Evolutionary conservation across 371 early-diverging fungal species (phyloP).

Genomic region (Mortierella sp.): DNA sequence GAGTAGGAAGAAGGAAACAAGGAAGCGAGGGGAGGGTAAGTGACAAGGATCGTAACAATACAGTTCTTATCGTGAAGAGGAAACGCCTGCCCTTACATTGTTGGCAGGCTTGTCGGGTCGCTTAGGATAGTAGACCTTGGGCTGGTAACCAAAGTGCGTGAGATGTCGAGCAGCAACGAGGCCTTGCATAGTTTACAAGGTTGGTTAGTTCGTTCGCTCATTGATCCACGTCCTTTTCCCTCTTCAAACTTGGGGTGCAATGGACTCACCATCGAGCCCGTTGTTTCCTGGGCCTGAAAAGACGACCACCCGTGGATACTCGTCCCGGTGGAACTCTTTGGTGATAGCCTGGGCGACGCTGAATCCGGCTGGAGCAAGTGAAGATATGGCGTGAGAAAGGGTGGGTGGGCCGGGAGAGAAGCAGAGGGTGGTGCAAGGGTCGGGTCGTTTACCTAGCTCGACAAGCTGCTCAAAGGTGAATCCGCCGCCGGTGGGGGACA

Average conservation of each 20-base stretch:
- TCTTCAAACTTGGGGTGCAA: neutral
- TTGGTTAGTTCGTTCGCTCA: neutral
- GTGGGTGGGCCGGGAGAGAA: neutral
- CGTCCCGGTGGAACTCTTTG: conserved; percentile 67
- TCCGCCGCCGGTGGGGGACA: conserved; percentile 79
- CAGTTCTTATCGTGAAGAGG: neutral
- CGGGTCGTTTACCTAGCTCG: conserved; percentile 49
- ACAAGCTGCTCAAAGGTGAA: conserved; percentile 83
- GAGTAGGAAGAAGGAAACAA: neutral
- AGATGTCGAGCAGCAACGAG: conserved; percentile 94
- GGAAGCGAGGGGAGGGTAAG: neutral
- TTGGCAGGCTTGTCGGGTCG: conserved; percentile 74
- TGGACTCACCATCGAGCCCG: conserved; percentile 87
- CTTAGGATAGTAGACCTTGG: conserved; percentile 84
- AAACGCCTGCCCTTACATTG: conserved; percentile 51
- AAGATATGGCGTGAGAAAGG: neutral
- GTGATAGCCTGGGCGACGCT: conserved; percentile 90
- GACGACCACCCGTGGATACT: conserved; percentile 69
- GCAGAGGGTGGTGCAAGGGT: neutral
- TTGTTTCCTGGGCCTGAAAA: conserved; percentile 94
- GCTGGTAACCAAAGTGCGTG: conserved; percentile 85
- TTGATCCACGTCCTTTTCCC: neutral
- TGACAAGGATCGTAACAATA: no score
- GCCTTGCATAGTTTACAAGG: conserved; percentile 37
- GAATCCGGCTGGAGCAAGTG: conserved; percentile 71